Base-by-base conservation (phyloP, 176 grass and related monocot species). In the Thalia dealbata region DNA sequence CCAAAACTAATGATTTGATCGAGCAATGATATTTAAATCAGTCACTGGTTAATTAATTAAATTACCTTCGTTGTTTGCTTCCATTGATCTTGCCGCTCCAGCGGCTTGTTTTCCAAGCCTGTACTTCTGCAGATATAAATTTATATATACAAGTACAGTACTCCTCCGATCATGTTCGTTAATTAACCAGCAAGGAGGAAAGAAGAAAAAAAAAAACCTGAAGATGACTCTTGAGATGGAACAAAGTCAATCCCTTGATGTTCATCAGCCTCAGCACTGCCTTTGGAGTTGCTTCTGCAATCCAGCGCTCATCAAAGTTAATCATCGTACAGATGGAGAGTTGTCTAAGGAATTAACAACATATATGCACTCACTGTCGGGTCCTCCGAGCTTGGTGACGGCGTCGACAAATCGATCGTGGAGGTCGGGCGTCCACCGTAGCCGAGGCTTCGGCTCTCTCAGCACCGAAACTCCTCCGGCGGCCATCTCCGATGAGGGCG, bases 391-490 rank as follows among this genome's bases (percentile, higher is more conserved):
- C 87, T 92, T 88, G 80, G 86, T 87, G 86, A 96, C 92, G 67
- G 89, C 92, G 81, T 96, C 89, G 35, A 96, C 89, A 46, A 96
- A 96, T 75, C 92, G 92, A 64, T 90, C 89, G 67, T 96, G 92
- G 75, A 96, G 92, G 72, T 96, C 87, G 32, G 89, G 89, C 64
- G 92, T 92, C 92, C 92, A 96, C 62, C 92, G 77, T 52, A 96
- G 75, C 24, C 92, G 78, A 35, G 89, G 92, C 83, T 92, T 96
- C 23, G 89, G 89, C 32, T 96, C 89, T 70, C 84, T 80, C 70
- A 89, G 84, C 80, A 88, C 81, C 82, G 82, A 67, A 72, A 79
- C 79, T 25, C 87, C 75, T 38, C 60, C 76, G 50, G 58, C 38
- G 78, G 67, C 79, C 60, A 70, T 75, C 3, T 64, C 64, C 61